Evolutionary conservation across 805 yeast species (phyloP).

Genomic region (Candida manassasensis): DNA sequence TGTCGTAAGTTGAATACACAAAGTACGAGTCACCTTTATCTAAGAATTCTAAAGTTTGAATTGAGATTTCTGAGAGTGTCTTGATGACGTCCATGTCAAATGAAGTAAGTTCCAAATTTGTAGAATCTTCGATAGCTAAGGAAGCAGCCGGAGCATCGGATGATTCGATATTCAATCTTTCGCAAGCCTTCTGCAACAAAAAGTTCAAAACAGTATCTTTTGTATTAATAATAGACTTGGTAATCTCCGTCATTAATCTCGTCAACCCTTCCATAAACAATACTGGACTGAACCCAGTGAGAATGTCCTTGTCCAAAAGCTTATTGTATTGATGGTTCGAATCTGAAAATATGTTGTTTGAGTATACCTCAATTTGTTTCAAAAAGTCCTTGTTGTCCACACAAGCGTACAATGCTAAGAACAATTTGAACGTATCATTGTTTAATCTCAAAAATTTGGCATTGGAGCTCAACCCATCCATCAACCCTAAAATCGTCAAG

Average conservation of each 20-base stretch:
- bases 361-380: slow-evolving; percentile 30
- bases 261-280: slow-evolving; percentile 32
- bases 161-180: slow-evolving; percentile 10
- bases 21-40: slow-evolving; percentile 57
- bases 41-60: slow-evolving; percentile 40
- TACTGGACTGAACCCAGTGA: slow-evolving; percentile 30
- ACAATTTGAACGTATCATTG: slow-evolving; percentile 24
- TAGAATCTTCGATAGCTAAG: background rate
- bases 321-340: slow-evolving; percentile 13
- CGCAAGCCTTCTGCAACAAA: slow-evolving; percentile 22
- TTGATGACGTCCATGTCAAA: slow-evolving; percentile 23
- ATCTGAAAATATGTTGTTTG: slow-evolving; percentile 14
- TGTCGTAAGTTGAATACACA: slow-evolving; percentile 44
- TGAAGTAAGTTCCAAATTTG: slow-evolving; percentile 17
- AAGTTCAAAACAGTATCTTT: slow-evolving; percentile 24
- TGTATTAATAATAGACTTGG: slow-evolving; percentile 25
- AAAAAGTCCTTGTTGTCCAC: slow-evolving; percentile 37
- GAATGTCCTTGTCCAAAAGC: slow-evolving; percentile 22
- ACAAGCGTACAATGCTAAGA: slow-evolving; percentile 29
- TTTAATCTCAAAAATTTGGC: slow-evolving; percentile 23
- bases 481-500: slow-evolving; percentile 31
- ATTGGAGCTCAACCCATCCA: slow-evolving; percentile 25
- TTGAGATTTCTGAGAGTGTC: slow-evolving; percentile 28
- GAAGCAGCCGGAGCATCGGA: slow-evolving; percentile 15
- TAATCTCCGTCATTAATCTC: slow-evolving; percentile 30